Conservation (phyloP, 306 rosid species). For the Casuarina equisetifolia region DNA sequence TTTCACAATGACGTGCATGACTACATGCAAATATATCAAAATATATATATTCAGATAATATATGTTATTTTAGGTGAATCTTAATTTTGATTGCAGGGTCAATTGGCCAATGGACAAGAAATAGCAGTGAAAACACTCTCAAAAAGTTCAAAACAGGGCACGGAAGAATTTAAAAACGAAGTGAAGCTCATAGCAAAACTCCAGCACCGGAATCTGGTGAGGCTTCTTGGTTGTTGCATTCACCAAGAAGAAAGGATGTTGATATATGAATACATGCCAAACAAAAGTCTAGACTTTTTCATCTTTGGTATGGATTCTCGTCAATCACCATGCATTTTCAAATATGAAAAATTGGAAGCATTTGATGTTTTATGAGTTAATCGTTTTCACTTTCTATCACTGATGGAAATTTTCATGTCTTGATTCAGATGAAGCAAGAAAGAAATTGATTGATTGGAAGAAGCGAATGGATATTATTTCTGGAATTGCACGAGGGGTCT, state of each 20-base stretch:
- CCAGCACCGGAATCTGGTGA: conserved; percentile 48
- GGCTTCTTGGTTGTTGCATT: conserved; percentile 47
- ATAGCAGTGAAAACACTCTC: conserved; percentile 44
- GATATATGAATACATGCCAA: conserved; percentile 46
- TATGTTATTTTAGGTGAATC: too few relatives aligned
- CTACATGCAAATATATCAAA: too few relatives aligned
- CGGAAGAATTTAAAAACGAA: conserved; percentile 44
- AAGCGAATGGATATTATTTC: conserved; percentile 41
- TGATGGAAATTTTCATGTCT: background rate
- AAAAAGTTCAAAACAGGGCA: conserved; percentile 37
- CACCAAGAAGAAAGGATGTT: conserved; percentile 39
- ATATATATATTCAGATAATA: too few relatives aligned
- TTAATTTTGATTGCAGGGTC: conserved; percentile 28
- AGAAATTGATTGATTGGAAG: conserved; percentile 33
- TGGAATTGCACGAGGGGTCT: conserved; percentile 53
- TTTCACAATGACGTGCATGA: too few relatives aligned
- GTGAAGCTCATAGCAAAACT: conserved; percentile 43
- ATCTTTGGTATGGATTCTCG: conserved; percentile 28
- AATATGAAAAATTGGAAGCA: background rate
- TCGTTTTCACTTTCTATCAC: background rate
- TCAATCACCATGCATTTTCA: background rate
- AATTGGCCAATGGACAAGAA: conserved; percentile 35
- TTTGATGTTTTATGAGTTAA: background rate
- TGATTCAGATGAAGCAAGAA: conserved; percentile 32
- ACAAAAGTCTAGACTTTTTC: conserved; percentile 39